These are phyloP conservation scores for Crithidia acanthocephali DNA, from an alignment of 208 protist genomes.

Conservation along the genomic window DNA sequence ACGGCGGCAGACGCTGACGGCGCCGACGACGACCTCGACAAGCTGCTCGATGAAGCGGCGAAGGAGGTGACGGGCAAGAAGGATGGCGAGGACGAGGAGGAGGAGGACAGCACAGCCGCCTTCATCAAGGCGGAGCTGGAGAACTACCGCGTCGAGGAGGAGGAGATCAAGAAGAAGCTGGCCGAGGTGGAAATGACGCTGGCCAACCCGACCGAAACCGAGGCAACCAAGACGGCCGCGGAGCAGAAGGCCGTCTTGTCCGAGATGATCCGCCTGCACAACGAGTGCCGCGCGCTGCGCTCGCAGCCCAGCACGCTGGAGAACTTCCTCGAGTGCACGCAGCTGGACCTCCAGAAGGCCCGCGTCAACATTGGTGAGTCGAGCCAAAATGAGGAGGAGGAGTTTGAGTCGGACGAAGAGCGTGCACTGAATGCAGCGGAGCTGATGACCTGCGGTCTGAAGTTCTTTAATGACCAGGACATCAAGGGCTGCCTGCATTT, in stretches of 20 bases:
- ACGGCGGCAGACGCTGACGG: conserved; percentile 13
- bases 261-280: conserved; percentile 78
- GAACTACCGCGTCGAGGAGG: conserved; percentile 72
- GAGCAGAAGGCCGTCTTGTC: conserved; percentile 67
- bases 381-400: conserved; percentile 68
- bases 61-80: conserved; percentile 58
- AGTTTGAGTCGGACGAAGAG: conserved; percentile 77
- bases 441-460: conserved; percentile 74
- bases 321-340: conserved; percentile 65
- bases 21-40: conserved; percentile 73
- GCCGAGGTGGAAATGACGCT: conserved; percentile 43
- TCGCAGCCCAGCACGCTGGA: conserved; percentile 61
- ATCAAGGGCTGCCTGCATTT: conserved; percentile 77
- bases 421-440: conserved; percentile 63
- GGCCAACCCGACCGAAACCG: conserved; percentile 37
- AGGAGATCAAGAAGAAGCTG: conserved; percentile 74
- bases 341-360: conserved; percentile 81
- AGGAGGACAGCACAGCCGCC: conserved; percentile 32
- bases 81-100: conserved; percentile 27
- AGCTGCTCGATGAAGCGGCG: conserved; percentile 79
- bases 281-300: conserved; percentile 70
- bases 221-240: conserved; percentile 36
- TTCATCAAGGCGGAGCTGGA: conserved; percentile 81
- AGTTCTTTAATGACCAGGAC: conserved; percentile 70
- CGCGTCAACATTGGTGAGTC: conserved; percentile 79